phyloP scores from a whole-genome alignment of 345 rosid genomes.

The Eucalyptus curtisii region DNA sequence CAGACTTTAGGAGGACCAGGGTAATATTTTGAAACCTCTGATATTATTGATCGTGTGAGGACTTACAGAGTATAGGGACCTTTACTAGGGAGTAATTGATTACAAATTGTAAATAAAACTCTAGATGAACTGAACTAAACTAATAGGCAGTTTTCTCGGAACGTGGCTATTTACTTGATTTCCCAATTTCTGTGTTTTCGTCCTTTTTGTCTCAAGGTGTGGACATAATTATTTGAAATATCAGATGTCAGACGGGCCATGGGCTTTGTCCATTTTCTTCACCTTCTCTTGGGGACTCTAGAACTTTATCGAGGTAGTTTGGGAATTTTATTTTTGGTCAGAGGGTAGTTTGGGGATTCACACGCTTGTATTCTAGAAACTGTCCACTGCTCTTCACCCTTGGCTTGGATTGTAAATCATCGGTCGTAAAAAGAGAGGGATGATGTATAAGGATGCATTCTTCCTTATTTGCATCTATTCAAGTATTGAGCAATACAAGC shows the following conservation, averaged over 20 bases:
- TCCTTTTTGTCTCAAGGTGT: neutral
- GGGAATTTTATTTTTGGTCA: neutral
- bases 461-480: neutral
- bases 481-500: neutral
- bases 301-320: neutral
- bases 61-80: neutral
- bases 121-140: neutral
- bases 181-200: neutral
- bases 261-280: neutral
- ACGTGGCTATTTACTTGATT: neutral
- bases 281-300: neutral
- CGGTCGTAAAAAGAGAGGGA: neutral
- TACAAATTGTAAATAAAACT: neutral
- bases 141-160: neutral
- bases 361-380: neutral
- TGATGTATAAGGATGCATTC: neutral
- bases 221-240: neutral
- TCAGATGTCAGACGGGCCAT: rapidly evolving
- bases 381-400: neutral
- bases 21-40: neutral
- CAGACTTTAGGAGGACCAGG: neutral
- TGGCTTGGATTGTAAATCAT: neutral
- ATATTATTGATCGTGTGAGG: neutral
- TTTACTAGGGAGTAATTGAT: neutral
- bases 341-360: neutral